These are phyloP conservation scores for Curvularia spicifera DNA, from an alignment of 2,329 filamentous ascomycete species.

Conservation along the genomic window DNA sequence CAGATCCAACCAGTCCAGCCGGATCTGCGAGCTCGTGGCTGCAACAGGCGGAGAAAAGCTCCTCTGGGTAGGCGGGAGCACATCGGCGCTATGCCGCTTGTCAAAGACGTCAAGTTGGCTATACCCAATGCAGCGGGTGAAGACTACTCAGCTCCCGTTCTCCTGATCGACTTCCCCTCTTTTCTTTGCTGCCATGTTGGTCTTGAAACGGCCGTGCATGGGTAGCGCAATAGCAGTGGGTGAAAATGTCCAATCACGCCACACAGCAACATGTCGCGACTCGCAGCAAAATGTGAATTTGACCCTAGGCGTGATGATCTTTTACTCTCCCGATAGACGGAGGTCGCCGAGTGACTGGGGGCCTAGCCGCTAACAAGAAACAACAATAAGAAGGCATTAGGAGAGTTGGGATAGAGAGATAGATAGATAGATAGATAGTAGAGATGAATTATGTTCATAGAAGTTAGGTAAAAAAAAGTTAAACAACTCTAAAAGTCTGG, in stretches of 20 bases:
- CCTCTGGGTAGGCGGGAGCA: not conserved
- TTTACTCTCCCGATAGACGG: slow-evolving; percentile 4
- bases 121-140: not conserved
- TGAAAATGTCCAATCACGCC: slow-evolving; percentile 8
- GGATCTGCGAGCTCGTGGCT: slow-evolving; percentile 8
- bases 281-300: slow-evolving; percentile 10
- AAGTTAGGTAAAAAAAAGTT: slow-evolving; percentile 32
- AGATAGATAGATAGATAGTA: slow-evolving; percentile 1
- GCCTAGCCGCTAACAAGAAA: slow-evolving; percentile 1
- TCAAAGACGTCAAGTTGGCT: slow-evolving; percentile 3
- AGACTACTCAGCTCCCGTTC: slow-evolving; percentile 3
- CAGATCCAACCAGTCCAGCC: not conserved
- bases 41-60: not conserved
- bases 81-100: slow-evolving; percentile 3
- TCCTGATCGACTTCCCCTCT: slow-evolving; percentile 17
- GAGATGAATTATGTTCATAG: slow-evolving; percentile 44
- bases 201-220: slow-evolving; percentile 19
- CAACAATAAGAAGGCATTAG: not conserved
- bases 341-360: not conserved
- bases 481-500: slow-evolving; percentile 20
- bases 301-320: slow-evolving; percentile 8
- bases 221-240: slow-evolving; percentile 9
- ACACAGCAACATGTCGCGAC: slow-evolving; percentile 1
- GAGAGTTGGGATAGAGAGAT: not conserved
- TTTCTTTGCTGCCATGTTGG: slow-evolving; percentile 13